Evolutionary conservation across 129 eudicot species (phyloP).

Genomic region (Saussurea involucrata): DNA sequence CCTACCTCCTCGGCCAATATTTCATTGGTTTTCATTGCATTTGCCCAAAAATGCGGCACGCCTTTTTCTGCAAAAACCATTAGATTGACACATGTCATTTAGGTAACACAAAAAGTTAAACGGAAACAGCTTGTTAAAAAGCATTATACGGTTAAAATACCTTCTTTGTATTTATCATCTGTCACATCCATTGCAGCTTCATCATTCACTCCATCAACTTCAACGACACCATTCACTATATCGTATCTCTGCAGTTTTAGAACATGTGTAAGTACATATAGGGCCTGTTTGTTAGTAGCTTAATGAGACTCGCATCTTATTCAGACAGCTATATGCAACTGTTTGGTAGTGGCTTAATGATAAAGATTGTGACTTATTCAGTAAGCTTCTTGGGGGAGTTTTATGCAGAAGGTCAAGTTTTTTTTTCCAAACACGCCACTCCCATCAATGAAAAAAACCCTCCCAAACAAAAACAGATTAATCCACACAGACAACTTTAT

Average conservation of each 20-base stretch:
- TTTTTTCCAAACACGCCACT: too few species aligned
- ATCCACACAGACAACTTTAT: too few species aligned
- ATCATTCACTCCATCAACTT: slow-evolving; percentile 57
- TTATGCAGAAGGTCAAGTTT: too few species aligned
- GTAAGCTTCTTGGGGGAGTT: too few species aligned
- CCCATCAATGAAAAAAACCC: too few species aligned
- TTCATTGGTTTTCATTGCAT: slow-evolving; percentile 80
- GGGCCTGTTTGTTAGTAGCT: too few species aligned
- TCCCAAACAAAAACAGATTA: too few species aligned
- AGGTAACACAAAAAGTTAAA: not conserved
- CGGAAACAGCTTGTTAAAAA: not conserved
- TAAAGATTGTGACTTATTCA: too few species aligned
- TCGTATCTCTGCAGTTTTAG: slow-evolving; percentile 59
- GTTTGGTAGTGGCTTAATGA: too few species aligned
- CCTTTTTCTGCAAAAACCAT: slow-evolving; percentile 61
- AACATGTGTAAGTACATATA: not conserved
- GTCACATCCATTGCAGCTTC: slow-evolving; percentile 44
- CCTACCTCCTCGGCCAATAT: slow-evolving; percentile 75
- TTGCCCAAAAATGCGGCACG: slow-evolving; percentile 82
- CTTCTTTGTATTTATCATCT: slow-evolving; percentile 48
- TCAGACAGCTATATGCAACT: too few species aligned
- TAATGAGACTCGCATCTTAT: too few species aligned
- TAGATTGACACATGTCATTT: not conserved
- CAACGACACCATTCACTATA: slow-evolving; percentile 71
- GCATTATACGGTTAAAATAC: slow-evolving; percentile 3